Conservation (phyloP, 228 moss, liverwort and hornwort genomes). For the Sphagnum fallax region DNA sequence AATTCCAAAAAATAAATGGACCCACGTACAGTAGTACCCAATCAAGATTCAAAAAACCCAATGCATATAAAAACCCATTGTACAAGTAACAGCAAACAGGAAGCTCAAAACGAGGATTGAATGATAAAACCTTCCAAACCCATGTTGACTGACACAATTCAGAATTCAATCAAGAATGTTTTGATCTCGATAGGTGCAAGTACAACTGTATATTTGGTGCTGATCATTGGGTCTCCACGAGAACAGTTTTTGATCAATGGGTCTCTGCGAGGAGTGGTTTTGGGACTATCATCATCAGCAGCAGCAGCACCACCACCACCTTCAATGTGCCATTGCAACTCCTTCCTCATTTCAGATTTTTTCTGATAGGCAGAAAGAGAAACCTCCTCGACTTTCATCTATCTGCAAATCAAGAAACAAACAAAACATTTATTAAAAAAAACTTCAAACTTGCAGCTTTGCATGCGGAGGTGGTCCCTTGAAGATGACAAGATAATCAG, state of each 20-base stretch:
- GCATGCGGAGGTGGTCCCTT: background rate
- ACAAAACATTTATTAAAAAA: background rate
- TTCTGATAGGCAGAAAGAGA: slow-evolving; percentile 77
- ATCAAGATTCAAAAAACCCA: too few species aligned
- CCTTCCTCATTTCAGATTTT: slow-evolving; percentile 44
- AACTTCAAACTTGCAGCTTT: background rate
- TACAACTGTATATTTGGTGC: slow-evolving; percentile 34
- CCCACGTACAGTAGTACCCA: too few species aligned
- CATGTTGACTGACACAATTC: too few species aligned
- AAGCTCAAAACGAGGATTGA: too few species aligned
- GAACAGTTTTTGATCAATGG: too few species aligned
- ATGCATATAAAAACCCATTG: too few species aligned
- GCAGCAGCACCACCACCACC: slow-evolving; percentile 4
- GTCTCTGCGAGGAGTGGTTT: slow-evolving; percentile 11
- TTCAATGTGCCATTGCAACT: slow-evolving; percentile 66
- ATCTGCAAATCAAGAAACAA: slow-evolving; percentile 39
- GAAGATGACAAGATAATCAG: slow-evolving; percentile 2
- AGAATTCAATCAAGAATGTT: slow-evolving; percentile 47
- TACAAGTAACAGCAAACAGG: too few species aligned
- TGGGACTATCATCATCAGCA: background rate
- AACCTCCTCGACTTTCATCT: slow-evolving; percentile 48
- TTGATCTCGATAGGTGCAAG: slow-evolving; percentile 93
- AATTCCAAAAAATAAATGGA: too few species aligned
- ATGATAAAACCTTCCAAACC: too few species aligned
- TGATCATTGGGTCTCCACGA: too few species aligned